Base-by-base conservation (phyloP, 129 eudicot genomes). In the Sambucus nigra region DNA sequence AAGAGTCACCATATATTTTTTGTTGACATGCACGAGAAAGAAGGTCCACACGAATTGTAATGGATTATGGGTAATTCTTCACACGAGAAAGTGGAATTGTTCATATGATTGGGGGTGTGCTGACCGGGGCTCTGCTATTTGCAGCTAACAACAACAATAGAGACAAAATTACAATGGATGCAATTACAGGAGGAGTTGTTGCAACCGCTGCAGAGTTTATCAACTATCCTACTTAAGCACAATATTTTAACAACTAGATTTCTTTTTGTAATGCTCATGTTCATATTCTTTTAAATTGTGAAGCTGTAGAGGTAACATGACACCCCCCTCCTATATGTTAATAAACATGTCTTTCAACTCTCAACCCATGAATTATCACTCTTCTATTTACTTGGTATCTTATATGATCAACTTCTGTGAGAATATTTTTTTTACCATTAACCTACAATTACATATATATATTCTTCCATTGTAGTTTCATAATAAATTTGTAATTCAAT, bases 181-280 rank as follows among this genome's bases (percentile, higher is more conserved):
- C 87, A 12, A 84, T 88, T 38, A 69, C 97, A n/a, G 94, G 97
- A 57, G 92, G 94, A 41, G 97, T 92, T 0, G 64, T 88, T 63
- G 97, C 97, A 18, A 88, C 94, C 65, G 97, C 92, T 75, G 78
- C 85, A 14, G 94, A 77, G 80, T 75, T 88, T 67, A 38, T 88
- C 69, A 80, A 31, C 63, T 70, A 70, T 69, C 80, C 83, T 46
- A 83, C 79, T 5, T 80, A 35, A 35, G 62, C 72, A 57, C 7
- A 13, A 1, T 11, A 7, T 18, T 21, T 12, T 47, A 26, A 38
- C 13, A 12, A 61, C 13, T 23, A 61, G 1, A 31, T 47, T 28
- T 32, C 0, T 35, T 45, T 32, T 5, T 57, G 20, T 59, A n/a
- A 13, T 7, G 14, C 29, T n/a, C n/a, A 10, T 41, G 20, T 2